These are phyloP conservation scores for Diutina mesorugosa DNA, from an alignment of 1,139 yeast species.

Conservation along the genomic window DNA sequence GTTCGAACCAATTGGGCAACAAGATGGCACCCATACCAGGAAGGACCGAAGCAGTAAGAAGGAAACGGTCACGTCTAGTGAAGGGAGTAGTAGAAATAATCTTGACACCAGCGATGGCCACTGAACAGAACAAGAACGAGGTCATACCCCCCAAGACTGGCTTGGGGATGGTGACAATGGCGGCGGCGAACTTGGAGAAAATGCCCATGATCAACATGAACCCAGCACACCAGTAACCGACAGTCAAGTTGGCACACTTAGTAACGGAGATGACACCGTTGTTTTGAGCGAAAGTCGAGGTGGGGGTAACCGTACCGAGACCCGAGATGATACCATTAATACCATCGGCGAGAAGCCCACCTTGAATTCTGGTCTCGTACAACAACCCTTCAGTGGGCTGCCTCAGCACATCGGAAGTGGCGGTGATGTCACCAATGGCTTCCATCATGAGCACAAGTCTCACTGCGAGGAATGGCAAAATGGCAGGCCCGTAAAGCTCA, in stretches of 20 bases:
- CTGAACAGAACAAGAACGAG: constrained; percentile 75
- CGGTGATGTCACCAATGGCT: constrained; percentile 87
- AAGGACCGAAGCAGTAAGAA: constrained; percentile 61
- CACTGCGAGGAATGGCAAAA: constrained; percentile 76
- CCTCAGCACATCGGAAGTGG: constrained; percentile 82
- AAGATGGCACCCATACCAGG: constrained; percentile 74
- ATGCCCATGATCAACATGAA: constrained; percentile 76
- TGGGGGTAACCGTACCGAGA: constrained; percentile 67
- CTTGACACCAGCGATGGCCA: constrained; percentile 78
- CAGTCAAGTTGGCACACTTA: constrained; percentile 76
- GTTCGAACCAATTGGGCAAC: constrained; percentile 60
- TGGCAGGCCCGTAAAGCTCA: constrained; percentile 67
- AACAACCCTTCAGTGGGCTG: constrained; percentile 67
- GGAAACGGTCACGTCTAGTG: constrained; percentile 80
- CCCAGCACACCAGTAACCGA: constrained; percentile 84
- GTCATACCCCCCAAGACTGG: constrained; percentile 92
- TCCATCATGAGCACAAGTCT: constrained; percentile 78
- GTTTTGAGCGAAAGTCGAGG: constrained; percentile 89
- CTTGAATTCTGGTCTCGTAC: constrained; percentile 80
- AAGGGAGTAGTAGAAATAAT: constrained; percentile 66
- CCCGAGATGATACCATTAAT: constrained; percentile 63
- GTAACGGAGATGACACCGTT: constrained; percentile 88
- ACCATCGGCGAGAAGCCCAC: constrained; percentile 82
- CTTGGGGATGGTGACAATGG: constrained; percentile 71
- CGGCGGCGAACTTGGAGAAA: constrained; percentile 82